These are phyloP conservation scores for Grigorovia jiainica DNA, from an alignment of 805 yeast genomes.

Conservation along the genomic window DNA sequence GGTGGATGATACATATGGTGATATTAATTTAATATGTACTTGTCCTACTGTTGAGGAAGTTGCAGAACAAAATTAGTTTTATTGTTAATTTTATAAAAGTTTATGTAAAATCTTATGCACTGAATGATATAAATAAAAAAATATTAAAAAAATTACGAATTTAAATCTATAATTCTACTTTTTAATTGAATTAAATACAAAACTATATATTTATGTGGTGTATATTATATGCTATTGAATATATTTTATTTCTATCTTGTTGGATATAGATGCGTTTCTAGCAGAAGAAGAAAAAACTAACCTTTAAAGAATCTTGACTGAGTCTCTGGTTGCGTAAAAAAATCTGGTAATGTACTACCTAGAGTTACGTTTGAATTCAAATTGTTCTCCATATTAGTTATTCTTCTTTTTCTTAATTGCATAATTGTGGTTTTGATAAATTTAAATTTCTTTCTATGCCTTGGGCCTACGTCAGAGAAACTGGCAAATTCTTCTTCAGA, in stretches of 20 bases:
- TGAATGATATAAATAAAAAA: too few relatives aligned
- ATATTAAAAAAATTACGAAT: background rate
- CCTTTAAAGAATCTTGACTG: slow-evolving; percentile 18
- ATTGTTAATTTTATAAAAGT: too few relatives aligned
- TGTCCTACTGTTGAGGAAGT: slow-evolving; percentile 82
- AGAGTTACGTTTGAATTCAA: slow-evolving; percentile 6
- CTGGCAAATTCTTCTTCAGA: slow-evolving; percentile 18
- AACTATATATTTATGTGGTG: background rate
- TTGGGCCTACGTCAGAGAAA: slow-evolving; percentile 13
- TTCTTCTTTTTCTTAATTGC: slow-evolving; percentile 17
- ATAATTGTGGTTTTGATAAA: slow-evolving; percentile 16
- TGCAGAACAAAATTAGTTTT: background rate
- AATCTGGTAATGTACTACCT: slow-evolving; percentile 11
- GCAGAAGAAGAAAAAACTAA: slow-evolving; percentile 12
- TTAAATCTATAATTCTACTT: background rate
- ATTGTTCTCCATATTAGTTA: background rate
- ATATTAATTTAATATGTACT: slow-evolving; percentile 83
- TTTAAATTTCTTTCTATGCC: slow-evolving; percentile 15
- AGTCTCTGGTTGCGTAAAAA: slow-evolving; percentile 5
- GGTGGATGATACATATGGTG: slow-evolving; percentile 92
- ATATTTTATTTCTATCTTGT: background rate
- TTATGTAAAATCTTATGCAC: too few relatives aligned
- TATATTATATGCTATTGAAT: background rate
- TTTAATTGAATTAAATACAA: background rate
- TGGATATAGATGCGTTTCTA: slow-evolving; percentile 1